Base-by-base conservation (phyloP, 2,329 filamentous ascomycete species). In the Clonostachys rhizophaga region DNA sequence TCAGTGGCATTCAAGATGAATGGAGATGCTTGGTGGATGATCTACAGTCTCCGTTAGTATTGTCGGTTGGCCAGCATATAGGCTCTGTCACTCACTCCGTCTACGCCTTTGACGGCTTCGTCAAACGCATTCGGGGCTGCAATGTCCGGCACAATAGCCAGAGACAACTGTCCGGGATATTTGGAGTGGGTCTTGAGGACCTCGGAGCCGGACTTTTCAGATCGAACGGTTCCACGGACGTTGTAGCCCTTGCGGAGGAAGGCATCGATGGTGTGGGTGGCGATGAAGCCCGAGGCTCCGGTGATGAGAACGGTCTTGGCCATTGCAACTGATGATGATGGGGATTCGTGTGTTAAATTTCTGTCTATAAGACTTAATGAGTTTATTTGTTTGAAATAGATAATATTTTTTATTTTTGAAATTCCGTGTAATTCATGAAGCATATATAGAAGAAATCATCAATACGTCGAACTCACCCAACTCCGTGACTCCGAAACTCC, bases 61-160 rank as follows among this genome's bases (percentile, higher is more conserved):
- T 10, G 14, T 12, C 40, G 8, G 35, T 56, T 64, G 8, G 24
- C 24, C 9, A 30, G 24, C 35, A 54, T 66, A 49, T 68, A 74
- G 7, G 72, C 71, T 2, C 68, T 61, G 42, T 75, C 71, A n/a
- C 75, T 66, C 1, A 76, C 60, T 0, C 58, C 69, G 16, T 73
- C 68, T 3, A 74, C 61, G 2, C 59, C 69, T 12, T 70, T 57
- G 30, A 72, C 62, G 1, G 63, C 65, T 3, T 68, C 59, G 5
- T 56, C 52, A 5, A 74, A 64, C 1, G 63, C 65, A 0, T 63
- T 62, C 0, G 58, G 55, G 1, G 63, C 59, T 11, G 65, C 58
- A 45, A 76, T 71, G 46, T 75, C 71, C 6, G 60, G 50, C 1
- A 75, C 62, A 18, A 65, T 55, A 3, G 72, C 62, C 40, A 73